These are phyloP conservation scores for Lanmaoa rubissima DNA, from an alignment of 768 basidiomycete genomes.

Conservation along the genomic window DNA sequence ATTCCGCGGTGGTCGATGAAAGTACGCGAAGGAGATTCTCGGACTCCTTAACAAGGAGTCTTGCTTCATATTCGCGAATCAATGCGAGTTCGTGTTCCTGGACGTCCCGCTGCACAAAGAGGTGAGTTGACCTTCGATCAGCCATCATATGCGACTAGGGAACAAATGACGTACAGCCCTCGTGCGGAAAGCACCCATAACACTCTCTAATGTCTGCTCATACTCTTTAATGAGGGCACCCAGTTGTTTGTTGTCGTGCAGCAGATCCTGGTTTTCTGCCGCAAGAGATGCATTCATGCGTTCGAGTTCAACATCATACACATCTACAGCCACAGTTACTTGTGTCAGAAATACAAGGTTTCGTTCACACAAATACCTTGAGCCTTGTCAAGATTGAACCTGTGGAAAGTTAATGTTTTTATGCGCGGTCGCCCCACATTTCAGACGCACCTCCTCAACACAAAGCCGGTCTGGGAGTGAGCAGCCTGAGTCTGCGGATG, in stretches of 20 bases:
- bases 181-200: constrained; percentile 90
- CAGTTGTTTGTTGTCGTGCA: constrained; percentile 96
- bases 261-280: constrained; percentile 78
- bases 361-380: constrained; percentile 51
- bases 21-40: constrained; percentile 60
- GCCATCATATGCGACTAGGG: background rate
- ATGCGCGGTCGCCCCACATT: background rate
- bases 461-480: constrained; percentile 90
- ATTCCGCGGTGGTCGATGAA: constrained; percentile 59
- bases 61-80: constrained; percentile 87
- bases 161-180: constrained; percentile 70
- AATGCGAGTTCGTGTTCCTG: constrained; percentile 90
- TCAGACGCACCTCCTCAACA: constrained; percentile 66
- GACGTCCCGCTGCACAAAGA: constrained; percentile 68
- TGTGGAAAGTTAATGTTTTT: constrained; percentile 6
- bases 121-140: background rate
- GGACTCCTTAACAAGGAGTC: constrained; percentile 74
- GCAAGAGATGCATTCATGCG: constrained; percentile 79
- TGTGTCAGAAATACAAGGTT: background rate
- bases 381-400: constrained; percentile 87
- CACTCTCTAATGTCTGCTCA: constrained; percentile 90
- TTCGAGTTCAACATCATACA: constrained; percentile 87
- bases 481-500: constrained; percentile 71
- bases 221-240: constrained; percentile 91
- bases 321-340: constrained; percentile 52